Evolutionary conservation across 2,329 filamentous ascomycete species (phyloP), one percentile per base, ranked within the genome.

Genomic region (Aspergillus fischeri): DNA sequence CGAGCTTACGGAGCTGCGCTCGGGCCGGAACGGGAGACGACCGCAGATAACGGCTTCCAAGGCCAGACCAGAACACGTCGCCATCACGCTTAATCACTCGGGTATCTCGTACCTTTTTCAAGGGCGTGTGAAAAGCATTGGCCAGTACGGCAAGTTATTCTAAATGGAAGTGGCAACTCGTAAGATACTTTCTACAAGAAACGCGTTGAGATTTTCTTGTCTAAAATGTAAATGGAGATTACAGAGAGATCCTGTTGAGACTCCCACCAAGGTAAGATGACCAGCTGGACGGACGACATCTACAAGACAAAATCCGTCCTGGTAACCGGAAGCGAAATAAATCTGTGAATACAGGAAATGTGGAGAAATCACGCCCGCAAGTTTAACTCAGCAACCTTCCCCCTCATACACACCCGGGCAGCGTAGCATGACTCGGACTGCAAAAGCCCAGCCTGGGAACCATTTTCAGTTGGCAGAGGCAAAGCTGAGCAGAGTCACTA

Each of bases 381-480:
- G 64, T 62, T 67, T 60, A 58, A 59, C 62, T 60, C 61, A 63
- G 62, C 66, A 61, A 51, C 61, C 65, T 64, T 55, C 3, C 60
- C 62, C 62, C 61, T 69, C 57, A 59, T 66, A 69, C 64, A 67
- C 61, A 63, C 61, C 62, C 63, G 54, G 64, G 63, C 53, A 57
- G 59, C 65, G 64, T 54, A 65, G 58, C 65, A 67, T 66, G 65
- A 67, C 65, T 69, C 65, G 66, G 62, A 61, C 62, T 57, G 57
- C 64, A 66, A 53, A 61, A 61, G 61, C 65, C 60, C 58, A 52
- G 58, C 42, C 55, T 59, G 32, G 28, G 32, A 42, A 27, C 47
- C 45, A 45, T 25, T 27, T 21, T 32, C 51, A 38, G 60, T 47
- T 51, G 53, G 56, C 59, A 63, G 53, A 63, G 58, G 53, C 54